These are phyloP conservation scores for Tillandsia fasciculata DNA, from an alignment of 176 grass and related monocot genomes.

Conservation along the genomic window DNA sequence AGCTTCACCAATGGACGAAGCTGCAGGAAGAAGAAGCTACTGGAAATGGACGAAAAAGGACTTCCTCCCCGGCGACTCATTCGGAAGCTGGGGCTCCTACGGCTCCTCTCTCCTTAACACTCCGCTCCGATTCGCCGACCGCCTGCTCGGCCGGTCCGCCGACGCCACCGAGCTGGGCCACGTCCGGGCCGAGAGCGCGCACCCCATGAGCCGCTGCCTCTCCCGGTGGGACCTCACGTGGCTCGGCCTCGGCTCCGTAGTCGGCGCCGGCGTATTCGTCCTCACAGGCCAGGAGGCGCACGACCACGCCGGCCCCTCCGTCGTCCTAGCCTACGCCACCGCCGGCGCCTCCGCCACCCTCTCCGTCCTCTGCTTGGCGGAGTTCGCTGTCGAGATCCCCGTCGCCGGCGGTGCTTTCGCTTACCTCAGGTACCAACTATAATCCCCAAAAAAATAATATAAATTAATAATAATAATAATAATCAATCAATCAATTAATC, in stretches of 20 bases:
- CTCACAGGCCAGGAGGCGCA: slow-evolving; percentile 60
- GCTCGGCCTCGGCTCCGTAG: slow-evolving; percentile 44
- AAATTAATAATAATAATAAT: too few relatives aligned
- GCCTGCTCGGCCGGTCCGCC: slow-evolving; percentile 23
- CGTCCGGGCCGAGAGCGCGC: slow-evolving; percentile 42
- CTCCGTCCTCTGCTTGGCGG: slow-evolving; percentile 40
- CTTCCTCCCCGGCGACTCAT: slow-evolving; percentile 41
- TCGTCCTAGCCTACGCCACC: slow-evolving; percentile 37
- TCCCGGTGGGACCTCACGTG: slow-evolving; percentile 36
- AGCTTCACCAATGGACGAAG: background rate
- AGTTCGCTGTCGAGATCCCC: slow-evolving; percentile 53
- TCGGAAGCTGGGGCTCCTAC: slow-evolving; percentile 35
- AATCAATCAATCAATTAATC: too few relatives aligned
- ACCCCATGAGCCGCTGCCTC: slow-evolving; percentile 37
- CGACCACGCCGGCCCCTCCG: slow-evolving; percentile 38
- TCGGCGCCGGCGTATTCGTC: slow-evolving; percentile 51
- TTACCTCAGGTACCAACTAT: slow-evolving; percentile 21
- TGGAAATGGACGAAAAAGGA: slow-evolving; percentile 44
- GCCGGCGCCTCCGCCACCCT: slow-evolving; percentile 39
- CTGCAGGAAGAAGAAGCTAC: slow-evolving; percentile 10
- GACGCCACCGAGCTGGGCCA: slow-evolving; percentile 32
- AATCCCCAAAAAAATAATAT: too few relatives aligned
- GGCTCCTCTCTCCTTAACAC: slow-evolving; percentile 25
- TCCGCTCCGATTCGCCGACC: slow-evolving; percentile 24
- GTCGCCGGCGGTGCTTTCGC: slow-evolving; percentile 40